These are phyloP conservation scores for Colletotrichum sp. DNA, from an alignment of 2,329 filamentous ascomycete genomes.

Conservation along the genomic window DNA sequence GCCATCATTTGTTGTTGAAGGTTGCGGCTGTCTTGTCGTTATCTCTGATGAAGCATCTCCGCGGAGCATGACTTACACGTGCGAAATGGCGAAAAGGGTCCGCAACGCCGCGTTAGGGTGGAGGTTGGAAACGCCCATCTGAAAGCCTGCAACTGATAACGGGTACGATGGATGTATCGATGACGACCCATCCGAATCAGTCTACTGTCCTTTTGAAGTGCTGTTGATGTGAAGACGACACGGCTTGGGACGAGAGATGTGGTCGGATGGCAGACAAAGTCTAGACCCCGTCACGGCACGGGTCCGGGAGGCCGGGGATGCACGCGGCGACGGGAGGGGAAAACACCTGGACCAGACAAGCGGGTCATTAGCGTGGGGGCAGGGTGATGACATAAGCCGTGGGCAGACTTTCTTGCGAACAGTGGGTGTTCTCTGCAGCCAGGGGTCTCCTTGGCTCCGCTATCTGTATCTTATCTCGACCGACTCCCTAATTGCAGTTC, in stretches of 20 bases:
- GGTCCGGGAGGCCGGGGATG: constrained; percentile 5
- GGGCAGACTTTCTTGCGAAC: background rate
- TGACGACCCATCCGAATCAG: background rate
- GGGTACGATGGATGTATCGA: background rate
- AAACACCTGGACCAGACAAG: constrained; percentile 8
- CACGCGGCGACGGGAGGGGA: constrained; percentile 8
- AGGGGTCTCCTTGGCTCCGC: constrained; percentile 9
- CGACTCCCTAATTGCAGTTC: background rate
- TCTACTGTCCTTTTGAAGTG: background rate
- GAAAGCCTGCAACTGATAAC: constrained; percentile 12
- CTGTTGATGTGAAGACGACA: background rate
- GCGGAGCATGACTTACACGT: constrained; percentile 14
- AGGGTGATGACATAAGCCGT: background rate
- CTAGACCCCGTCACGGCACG: background rate
- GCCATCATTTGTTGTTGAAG: background rate
- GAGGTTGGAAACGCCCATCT: constrained; percentile 14
- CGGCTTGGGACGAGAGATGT: background rate
- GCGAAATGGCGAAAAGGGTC: constrained; percentile 7
- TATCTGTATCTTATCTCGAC: constrained; percentile 21
- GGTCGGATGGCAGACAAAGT: background rate
- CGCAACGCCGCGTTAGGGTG: constrained; percentile 13
- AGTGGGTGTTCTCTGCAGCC: background rate
- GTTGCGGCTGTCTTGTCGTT: constrained; percentile 13
- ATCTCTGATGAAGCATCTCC: constrained; percentile 19
- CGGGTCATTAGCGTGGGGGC: constrained; percentile 10